Base-by-base conservation (phyloP, 345 rosid genomes). In the Arabidopsis suecica region DNA sequence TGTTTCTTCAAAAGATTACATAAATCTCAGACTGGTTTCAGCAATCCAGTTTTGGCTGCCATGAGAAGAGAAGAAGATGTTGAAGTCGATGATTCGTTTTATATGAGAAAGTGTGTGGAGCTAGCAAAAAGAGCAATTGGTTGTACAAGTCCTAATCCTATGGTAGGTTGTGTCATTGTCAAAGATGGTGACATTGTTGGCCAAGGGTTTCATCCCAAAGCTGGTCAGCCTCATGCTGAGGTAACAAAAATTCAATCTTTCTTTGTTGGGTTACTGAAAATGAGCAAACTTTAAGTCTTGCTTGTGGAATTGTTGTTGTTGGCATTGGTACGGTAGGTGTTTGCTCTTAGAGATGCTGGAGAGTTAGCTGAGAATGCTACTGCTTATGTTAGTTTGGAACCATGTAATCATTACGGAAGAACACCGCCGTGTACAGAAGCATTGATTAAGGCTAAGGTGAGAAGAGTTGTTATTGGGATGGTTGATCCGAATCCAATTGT, bases 181-280 rank as follows among this genome's bases (percentile, higher is more conserved):
- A 89, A 89, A 79, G 93, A 95, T 48, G 96, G 96, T 1, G 49
- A 84, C 64, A 78, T 95, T 76, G 97, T 95, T 53, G 97, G 99
- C 20, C 82, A 92, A 87, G 99, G 98, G 34, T 92, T 88, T 79
- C 97, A 95, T 77, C 97, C 97, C 60, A 95, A 92, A 87, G 97
- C 98, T 58, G 98, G 97, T 10, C 89, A 90, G 66, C 97, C 98
- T 75, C 99, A 92, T 79, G 97, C 97, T 37, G 98, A 95, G 96
- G 96, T 95, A 34, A 54, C 16, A 40, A 16, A 16, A 20, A 10
- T 74, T 5, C 49, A 20, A 9, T 41, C 36, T 61, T 54, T 2
- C 44, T 55, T 77, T 77, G 33, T 4, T 55, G 61, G 72, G 61
- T 77, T 54, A 64, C 3, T 56, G 67, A 6, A 77, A 77, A 77